A percentile compares a stretch with the other conserved stretches of the same genome.
phyloP scores from a whole-genome alignment of 176 grass and related monocot genomes.

The Oryza meridionalis region DNA sequence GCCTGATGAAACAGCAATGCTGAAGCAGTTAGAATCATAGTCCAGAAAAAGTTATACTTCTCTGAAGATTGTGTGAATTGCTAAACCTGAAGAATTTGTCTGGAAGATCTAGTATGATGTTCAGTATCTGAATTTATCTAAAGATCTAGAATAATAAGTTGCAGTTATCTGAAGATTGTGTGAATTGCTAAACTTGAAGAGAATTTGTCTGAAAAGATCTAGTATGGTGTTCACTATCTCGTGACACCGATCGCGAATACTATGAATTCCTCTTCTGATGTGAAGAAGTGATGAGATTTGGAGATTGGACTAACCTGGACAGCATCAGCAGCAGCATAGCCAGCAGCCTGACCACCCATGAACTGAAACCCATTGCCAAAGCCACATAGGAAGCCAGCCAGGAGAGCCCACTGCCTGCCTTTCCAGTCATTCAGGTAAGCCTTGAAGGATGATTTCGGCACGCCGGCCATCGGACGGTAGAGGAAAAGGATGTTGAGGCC shows the following conservation, averaged over 20 bases:
- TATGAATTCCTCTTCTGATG: neutral
- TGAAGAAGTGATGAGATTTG: neutral
- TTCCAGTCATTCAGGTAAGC: conserved; percentile 91
- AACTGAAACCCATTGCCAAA: conserved; percentile 52
- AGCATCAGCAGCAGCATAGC: conserved; percentile 80
- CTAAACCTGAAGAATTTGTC: neutral
- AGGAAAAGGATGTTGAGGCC: conserved; percentile 86
- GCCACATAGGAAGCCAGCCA: conserved; percentile 78
- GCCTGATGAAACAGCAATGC: conserved; percentile 47
- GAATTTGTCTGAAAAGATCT: neutral
- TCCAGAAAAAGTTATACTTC: neutral
- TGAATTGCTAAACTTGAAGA: neutral
- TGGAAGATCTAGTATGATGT: neutral
- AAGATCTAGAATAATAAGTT: too few relatives aligned
- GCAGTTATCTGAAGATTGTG: neutral
- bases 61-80: neutral
- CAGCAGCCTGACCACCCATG: conserved; percentile 78
- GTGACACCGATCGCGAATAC: too few relatives aligned
- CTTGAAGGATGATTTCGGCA: conserved; percentile 73
- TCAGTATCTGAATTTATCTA: too few relatives aligned
- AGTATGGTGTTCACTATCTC: too few relatives aligned
- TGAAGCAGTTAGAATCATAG: conserved; percentile 21
- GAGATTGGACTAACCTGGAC: conserved; percentile 66
- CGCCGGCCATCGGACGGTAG: conserved; percentile 77
- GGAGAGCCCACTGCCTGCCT: conserved; percentile 91